These are phyloP conservation scores for Jackrogersella minutella DNA, from an alignment of 495 filamentous ascomycete species.

Conservation along the genomic window DNA sequence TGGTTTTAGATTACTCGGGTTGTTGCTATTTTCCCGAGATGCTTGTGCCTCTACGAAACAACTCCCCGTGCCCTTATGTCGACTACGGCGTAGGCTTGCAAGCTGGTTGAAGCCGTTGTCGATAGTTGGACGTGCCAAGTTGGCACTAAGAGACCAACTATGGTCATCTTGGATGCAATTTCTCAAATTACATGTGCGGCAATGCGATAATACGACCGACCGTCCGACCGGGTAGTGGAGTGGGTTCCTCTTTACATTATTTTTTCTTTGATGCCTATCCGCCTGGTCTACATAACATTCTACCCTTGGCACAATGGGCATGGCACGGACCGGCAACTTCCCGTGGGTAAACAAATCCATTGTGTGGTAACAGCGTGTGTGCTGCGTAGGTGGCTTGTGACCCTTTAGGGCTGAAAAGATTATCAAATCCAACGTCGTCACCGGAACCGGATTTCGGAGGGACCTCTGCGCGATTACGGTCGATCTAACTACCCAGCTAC, in stretches of 20 bases:
- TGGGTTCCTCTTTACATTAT: neutral
- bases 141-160: slow-evolving; percentile 1
- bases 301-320: too few species aligned
- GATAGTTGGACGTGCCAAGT: slow-evolving; percentile 12
- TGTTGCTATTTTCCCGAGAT: neutral
- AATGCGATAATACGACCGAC: slow-evolving; percentile 6
- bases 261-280: too few species aligned
- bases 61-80: neutral
- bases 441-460: slow-evolving; percentile 25
- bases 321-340: neutral
- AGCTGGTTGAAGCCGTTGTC: neutral
- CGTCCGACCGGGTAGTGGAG: slow-evolving; percentile 3
- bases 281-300: too few species aligned
- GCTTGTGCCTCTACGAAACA: neutral
- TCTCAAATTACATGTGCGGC: slow-evolving; percentile 8
- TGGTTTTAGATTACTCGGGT: neutral
- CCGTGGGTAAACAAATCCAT: slow-evolving; percentile 1
- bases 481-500: neutral
- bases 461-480: slow-evolving; percentile 1
- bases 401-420: slow-evolving; percentile 5
- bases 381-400: neutral
- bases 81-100: neutral
- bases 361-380: neutral
- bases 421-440: neutral
- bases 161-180: slow-evolving; percentile 3